phyloP scores from a whole-genome alignment of 140 eudicot species.

The Erigeron philadelphicus region DNA sequence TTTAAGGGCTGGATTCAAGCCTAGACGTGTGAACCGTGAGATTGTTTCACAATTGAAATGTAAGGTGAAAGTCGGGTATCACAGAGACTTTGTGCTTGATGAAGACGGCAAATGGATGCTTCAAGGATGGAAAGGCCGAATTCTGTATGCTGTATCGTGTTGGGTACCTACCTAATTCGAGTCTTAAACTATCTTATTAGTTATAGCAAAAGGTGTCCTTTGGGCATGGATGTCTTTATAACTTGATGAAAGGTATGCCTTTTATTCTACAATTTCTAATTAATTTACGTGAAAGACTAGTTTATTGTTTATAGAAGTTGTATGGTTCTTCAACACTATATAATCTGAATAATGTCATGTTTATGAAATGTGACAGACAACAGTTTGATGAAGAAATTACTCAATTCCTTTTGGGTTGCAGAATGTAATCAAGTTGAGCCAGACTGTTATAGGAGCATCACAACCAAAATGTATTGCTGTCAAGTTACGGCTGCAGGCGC shows the following conservation, averaged over 20 bases:
- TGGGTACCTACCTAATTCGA: slow-evolving; percentile 37
- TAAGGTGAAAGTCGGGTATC: slow-evolving; percentile 36
- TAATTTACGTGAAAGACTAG: background rate
- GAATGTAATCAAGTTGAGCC: too few species aligned
- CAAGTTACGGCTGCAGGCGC: too few species aligned
- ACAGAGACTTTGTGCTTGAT: slow-evolving; percentile 48
- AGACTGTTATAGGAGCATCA: too few species aligned
- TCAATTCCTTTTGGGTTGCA: too few species aligned
- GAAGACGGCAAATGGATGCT: slow-evolving; percentile 50
- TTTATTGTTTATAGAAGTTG: too few species aligned
- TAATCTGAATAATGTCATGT: too few species aligned
- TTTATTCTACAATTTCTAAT: background rate
- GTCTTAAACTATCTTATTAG: too few species aligned
- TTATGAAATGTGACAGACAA: too few species aligned
- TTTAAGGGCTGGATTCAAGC: slow-evolving; percentile 43
- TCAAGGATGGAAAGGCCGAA: slow-evolving; percentile 60
- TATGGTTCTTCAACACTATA: too few species aligned
- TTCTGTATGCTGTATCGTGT: slow-evolving; percentile 40
- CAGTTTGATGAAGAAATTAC: too few species aligned
- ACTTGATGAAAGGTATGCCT: slow-evolving; percentile 17
- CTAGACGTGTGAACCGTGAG: slow-evolving; percentile 27
- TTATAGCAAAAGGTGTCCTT: too few species aligned
- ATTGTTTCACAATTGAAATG: slow-evolving; percentile 27
- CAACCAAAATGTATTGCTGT: too few species aligned
- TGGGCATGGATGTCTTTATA: slow-evolving; percentile 19